phyloP scores from a whole-genome alignment of 2,329 filamentous ascomycete species.

The Ophiostoma tasmaniense region DNA sequence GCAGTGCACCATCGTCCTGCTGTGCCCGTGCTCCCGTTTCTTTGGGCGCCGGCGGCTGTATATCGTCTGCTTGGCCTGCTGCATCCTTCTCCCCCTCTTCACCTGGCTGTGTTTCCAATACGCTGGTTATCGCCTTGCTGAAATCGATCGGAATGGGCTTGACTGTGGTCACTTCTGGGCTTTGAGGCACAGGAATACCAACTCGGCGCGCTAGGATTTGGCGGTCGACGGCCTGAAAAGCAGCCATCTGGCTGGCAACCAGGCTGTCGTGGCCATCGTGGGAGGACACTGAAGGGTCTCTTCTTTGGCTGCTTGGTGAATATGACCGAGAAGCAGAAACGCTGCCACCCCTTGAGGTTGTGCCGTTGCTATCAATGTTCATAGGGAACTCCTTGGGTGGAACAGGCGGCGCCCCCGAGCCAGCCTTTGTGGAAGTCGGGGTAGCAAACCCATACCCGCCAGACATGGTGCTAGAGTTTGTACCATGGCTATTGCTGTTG shows the following conservation, averaged over 20 bases:
- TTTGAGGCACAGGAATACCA: slow-evolving; percentile 33
- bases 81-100: background rate
- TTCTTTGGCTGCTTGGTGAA: slow-evolving; percentile 32
- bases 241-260: slow-evolving; percentile 45
- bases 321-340: slow-evolving; percentile 29
- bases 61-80: background rate
- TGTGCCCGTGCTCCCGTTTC: background rate
- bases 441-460: slow-evolving; percentile 26
- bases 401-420: slow-evolving; percentile 24
- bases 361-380: slow-evolving; percentile 26
- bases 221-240: slow-evolving; percentile 57
- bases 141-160: slow-evolving; percentile 4
- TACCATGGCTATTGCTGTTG: background rate
- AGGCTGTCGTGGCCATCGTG: slow-evolving; percentile 27
- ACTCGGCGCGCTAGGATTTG: slow-evolving; percentile 50
- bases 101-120: background rate
- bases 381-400: slow-evolving; percentile 36
- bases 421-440: slow-evolving; percentile 28
- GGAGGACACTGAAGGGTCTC: slow-evolving; percentile 21
- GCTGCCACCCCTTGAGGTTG: slow-evolving; percentile 25
- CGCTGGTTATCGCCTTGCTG: background rate
- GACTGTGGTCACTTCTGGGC: background rate
- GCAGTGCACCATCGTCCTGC: background rate
- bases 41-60: background rate
- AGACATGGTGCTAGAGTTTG: background rate